Evolutionary conservation across 148 eudicot genomes (phyloP), one percentile per base, ranked within the genome.

Genomic region (Silene conica): DNA sequence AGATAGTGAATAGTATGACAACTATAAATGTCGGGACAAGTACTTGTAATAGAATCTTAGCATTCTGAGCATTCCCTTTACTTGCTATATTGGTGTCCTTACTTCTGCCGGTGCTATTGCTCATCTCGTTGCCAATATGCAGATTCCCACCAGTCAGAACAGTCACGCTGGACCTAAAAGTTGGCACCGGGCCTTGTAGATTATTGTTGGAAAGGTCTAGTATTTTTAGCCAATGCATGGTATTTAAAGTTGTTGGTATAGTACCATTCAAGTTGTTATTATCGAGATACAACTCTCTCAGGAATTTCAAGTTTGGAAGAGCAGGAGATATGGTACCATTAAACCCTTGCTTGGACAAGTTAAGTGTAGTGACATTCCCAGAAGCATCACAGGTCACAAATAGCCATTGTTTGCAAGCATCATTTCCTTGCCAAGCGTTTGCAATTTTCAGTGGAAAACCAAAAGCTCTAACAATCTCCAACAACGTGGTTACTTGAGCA

Each of bases 201-300:
- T 85, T 82, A 73, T 92, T 92, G 69, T 89, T 86, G 1, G 92
- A 82, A 41, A 89, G 73, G 82, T 89, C 85, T 34, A 92, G 70
- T 61, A 57, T 48, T 41, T 79, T 76, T 13, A 92, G 82, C 41
- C 77, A 56, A n/a, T 77, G n/a, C 76, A 92, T 71, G 21, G 72
- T 63, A 10, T 89, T 76, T 82, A 89, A 75, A 56, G 76, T 81
- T 22, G 55, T 18, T 1, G 97, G 95, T 6, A 92, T 81, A 11
- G 76, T 23, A 12, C 97, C 95, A 0, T 79, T 75, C 20, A 92
- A 73, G 58, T 83, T 72, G 71, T 92, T 92, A 52, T 85, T 84
- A 70, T 80, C 83, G 75, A 88, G 61, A 28, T 63, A 11, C 74
- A 92, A 69, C 38, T 52, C 74, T 28, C 61, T 74, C 70, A 92